Conservation (phyloP, 192 early-diverging fungal species). For the Pilobolus umbonatus region DNA sequence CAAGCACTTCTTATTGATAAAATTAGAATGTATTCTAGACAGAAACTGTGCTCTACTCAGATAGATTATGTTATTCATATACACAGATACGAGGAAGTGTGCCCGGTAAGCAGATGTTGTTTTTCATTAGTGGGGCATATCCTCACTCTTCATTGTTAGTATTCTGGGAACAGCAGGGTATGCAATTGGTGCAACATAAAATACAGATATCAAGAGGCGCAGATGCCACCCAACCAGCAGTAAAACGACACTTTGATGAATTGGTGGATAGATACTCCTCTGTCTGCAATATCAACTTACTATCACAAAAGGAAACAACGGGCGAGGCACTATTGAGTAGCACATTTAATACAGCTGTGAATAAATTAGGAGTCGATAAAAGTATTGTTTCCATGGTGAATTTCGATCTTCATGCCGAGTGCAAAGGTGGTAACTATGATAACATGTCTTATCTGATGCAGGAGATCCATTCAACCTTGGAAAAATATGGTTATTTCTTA, state of each 20-base stretch:
- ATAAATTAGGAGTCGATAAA: conserved; percentile 37
- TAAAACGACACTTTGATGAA: conserved; percentile 69
- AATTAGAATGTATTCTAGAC: conserved; percentile 46
- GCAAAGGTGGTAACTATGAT: conserved; percentile 76
- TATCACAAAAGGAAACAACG: conserved; percentile 60
- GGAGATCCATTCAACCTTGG: conserved; percentile 45
- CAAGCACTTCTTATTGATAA: neutral
- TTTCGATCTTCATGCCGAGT: conserved; percentile 83
- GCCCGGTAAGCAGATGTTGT: conserved; percentile 56
- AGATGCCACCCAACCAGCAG: conserved; percentile 81
- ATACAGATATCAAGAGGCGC: conserved; percentile 77
- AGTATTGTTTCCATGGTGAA: conserved; percentile 56
- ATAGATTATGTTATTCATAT: conserved; percentile 60
- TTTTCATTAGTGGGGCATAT: too few species aligned
- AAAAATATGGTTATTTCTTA: conserved; percentile 67
- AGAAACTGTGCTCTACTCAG: conserved; percentile 71
- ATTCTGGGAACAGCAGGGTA: conserved; percentile 95
- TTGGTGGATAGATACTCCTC: conserved; percentile 68
- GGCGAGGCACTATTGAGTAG: conserved; percentile 67
- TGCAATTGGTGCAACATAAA: conserved; percentile 81
- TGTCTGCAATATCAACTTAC: conserved; percentile 75
- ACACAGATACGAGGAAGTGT: conserved; percentile 86
- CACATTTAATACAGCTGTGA: conserved; percentile 57
- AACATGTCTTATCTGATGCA: conserved; percentile 57
- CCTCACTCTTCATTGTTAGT: conserved; percentile 35